phyloP scores from a whole-genome alignment of 441 rosid genomes.

The Eugenia klotzschiana region DNA sequence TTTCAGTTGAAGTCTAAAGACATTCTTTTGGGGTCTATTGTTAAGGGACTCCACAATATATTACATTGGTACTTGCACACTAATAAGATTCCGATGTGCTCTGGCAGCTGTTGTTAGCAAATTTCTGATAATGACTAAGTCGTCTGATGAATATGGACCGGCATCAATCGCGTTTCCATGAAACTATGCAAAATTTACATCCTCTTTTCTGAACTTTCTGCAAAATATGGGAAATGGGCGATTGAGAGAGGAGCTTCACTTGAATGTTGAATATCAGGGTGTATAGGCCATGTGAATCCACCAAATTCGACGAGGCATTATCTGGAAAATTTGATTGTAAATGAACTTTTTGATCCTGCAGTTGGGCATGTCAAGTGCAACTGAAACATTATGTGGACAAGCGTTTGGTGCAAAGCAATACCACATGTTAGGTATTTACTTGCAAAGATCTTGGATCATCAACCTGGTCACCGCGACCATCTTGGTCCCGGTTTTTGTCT shows the following conservation, averaged over 20 bases:
- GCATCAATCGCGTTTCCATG: not conserved
- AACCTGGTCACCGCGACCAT: not conserved
- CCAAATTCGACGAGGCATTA: not conserved
- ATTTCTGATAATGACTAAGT: not conserved
- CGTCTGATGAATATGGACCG: not conserved
- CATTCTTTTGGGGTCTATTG: not conserved
- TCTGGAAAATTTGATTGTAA: not conserved
- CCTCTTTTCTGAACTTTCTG: not conserved
- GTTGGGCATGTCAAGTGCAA: slow-evolving; percentile 5
- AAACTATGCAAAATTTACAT: not conserved
- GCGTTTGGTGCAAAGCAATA: slow-evolving; percentile 4
- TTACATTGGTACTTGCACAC: not conserved
- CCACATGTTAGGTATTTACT: slow-evolving; percentile 1
- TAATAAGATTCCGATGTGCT: not conserved
- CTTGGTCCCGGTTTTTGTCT: not conserved
- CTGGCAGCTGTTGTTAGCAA: not conserved
- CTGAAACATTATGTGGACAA: slow-evolving; percentile 3
- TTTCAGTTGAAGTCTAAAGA: not conserved
- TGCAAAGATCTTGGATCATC: slow-evolving; percentile 4
- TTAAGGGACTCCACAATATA: not conserved
- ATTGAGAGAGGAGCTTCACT: not conserved
- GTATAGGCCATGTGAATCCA: not conserved
- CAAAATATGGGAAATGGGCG: not conserved
- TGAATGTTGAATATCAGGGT: not conserved
- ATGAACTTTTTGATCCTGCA: not conserved